Evolutionary conservation across 176 grass and related monocot species (phyloP).

Genomic region (sorghum (Sorghum bicolor)): Sorghum_bicolor_NCBIv3 NC_012878.2:52073501-52074000

Average conservation of each 20-base stretch:
- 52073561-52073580: conserved; percentile 16
- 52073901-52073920: neutral
- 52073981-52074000: neutral
- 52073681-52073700: conserved; percentile 7
- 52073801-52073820: neutral
- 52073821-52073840: neutral
- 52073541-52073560: conserved; percentile 43
- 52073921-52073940: conserved; percentile 28
- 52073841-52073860: neutral
- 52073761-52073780: neutral
- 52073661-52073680: neutral
- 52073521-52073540: conserved; percentile 20
- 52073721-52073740: neutral
- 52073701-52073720: conserved; percentile 17
- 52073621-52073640: neutral
- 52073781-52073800: neutral
- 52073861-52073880: neutral
- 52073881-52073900: conserved; percentile 15
- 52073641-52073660: neutral
- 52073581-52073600: conserved; percentile 30
- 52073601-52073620: conserved; percentile 19
- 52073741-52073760: neutral
- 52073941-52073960: neutral
- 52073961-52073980: conserved; percentile 22
- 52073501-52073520: conserved; percentile 1